phyloP scores from a whole-genome alignment of 768 basidiomycete genomes.

The Naganishia onofrii region DNA sequence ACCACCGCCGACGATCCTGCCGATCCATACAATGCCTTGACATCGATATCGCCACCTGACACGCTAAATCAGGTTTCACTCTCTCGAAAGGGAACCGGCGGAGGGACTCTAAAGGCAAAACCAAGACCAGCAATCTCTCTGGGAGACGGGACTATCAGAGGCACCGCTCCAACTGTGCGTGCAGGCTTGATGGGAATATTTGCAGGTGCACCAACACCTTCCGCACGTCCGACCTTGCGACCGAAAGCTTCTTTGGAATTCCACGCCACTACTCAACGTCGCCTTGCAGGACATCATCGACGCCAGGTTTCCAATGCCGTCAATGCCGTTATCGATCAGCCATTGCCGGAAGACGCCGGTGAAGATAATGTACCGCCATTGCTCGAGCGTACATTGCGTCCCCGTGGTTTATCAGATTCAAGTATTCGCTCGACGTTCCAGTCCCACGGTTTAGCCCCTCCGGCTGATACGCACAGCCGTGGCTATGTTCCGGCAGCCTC shows the following conservation, averaged over 20 bases:
- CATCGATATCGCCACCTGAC: slow-evolving; percentile 24
- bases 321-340: slow-evolving; percentile 31
- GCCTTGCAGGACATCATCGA: slow-evolving; percentile 35
- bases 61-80: slow-evolving; percentile 28
- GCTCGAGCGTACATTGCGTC: slow-evolving; percentile 62
- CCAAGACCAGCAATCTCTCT: slow-evolving; percentile 26
- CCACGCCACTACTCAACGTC: slow-evolving; percentile 36
- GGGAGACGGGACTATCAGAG: slow-evolving; percentile 26
- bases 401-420: slow-evolving; percentile 84
- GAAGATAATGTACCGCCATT: slow-evolving; percentile 57
- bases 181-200: slow-evolving; percentile 70
- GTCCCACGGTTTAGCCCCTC: slow-evolving; percentile 29
- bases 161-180: slow-evolving; percentile 50
- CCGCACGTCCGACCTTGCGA: slow-evolving; percentile 31
- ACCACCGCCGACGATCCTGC: slow-evolving; percentile 8
- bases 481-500: neutral
- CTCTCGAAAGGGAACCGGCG: slow-evolving; percentile 22
- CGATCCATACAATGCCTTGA: slow-evolving; percentile 9
- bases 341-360: slow-evolving; percentile 37
- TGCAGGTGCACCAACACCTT: slow-evolving; percentile 59
- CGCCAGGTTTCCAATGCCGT: slow-evolving; percentile 34
- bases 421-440: slow-evolving; percentile 83
- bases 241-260: slow-evolving; percentile 42
- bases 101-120: slow-evolving; percentile 15
- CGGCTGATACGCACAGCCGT: neutral